Conservation (phyloP, 306 rosid species). For the Inga oerstediana region DNA sequence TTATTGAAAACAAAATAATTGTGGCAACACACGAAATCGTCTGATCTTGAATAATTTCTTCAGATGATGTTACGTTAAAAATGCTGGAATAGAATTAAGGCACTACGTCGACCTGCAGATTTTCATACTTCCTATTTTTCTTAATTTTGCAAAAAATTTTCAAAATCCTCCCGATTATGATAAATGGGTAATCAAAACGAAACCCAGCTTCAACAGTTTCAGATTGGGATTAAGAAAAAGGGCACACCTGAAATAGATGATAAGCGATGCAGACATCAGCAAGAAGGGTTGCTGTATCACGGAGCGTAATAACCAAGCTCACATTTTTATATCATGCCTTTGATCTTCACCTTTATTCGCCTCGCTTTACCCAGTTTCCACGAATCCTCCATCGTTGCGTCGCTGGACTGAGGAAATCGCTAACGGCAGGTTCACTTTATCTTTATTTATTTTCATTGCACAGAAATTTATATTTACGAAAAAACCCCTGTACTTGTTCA, state of each 20-base stretch:
- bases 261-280: background rate
- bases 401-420: background rate
- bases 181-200: background rate
- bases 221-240: background rate
- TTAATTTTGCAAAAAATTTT: background rate
- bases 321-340: background rate
- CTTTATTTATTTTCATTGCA: background rate
- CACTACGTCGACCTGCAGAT: background rate
- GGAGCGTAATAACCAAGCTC: background rate
- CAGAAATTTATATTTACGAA: background rate
- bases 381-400: background rate
- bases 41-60: background rate
- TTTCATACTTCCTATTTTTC: background rate
- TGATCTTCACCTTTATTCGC: background rate
- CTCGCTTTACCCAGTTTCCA: background rate
- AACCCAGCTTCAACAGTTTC: background rate
- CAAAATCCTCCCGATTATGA: background rate
- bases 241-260: background rate
- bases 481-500: background rate
- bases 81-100: background rate
- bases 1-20: slow-evolving; percentile 6
- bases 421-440: background rate
- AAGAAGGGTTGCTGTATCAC: background rate
- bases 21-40: background rate
- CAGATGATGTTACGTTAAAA: background rate